These are phyloP conservation scores for Clarireedia paspali DNA, from an alignment of 2,329 filamentous ascomycete species.

Conservation along the genomic window DNA sequence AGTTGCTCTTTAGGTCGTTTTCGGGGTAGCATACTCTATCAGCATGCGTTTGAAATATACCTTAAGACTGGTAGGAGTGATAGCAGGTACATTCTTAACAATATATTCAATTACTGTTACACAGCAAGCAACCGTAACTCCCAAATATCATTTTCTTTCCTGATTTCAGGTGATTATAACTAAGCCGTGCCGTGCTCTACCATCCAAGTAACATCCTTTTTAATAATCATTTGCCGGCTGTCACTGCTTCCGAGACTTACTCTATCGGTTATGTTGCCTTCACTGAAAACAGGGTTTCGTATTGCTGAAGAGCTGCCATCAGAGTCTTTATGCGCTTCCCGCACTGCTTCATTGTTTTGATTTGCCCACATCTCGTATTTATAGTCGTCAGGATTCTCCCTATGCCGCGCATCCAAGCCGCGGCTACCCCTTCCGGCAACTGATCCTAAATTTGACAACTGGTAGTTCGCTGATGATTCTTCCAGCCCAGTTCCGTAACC, in stretches of 20 bases:
- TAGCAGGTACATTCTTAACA: too few species aligned
- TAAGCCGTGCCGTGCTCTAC: slow-evolving; percentile 12
- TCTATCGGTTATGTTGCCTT: not conserved
- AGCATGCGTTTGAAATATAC: too few species aligned
- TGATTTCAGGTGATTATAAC: too few species aligned
- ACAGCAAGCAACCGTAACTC: too few species aligned
- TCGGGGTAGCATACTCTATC: too few species aligned
- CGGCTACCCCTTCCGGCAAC: not conserved
- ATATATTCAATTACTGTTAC: too few species aligned
- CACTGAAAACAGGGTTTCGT: not conserved
- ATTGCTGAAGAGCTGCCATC: not conserved
- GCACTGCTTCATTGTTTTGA: not conserved
- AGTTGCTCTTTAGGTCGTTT: too few species aligned
- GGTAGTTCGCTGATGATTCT: slow-evolving; percentile 2
- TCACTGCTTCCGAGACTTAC: slow-evolving; percentile 14
- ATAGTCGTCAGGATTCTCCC: slow-evolving; percentile 9
- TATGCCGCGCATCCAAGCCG: not conserved
- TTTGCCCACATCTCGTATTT: slow-evolving; percentile 10
- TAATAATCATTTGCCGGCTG: slow-evolving; percentile 17
- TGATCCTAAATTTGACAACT: slow-evolving; percentile 7
- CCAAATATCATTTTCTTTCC: too few species aligned
- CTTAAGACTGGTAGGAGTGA: too few species aligned
- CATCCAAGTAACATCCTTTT: slow-evolving; percentile 22
- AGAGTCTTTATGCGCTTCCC: not conserved
- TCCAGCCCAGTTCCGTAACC: not conserved